Base-by-base conservation (phyloP, 1,284 basidiomycete genomes). In the Fomitiporia mediterranea region DNA sequence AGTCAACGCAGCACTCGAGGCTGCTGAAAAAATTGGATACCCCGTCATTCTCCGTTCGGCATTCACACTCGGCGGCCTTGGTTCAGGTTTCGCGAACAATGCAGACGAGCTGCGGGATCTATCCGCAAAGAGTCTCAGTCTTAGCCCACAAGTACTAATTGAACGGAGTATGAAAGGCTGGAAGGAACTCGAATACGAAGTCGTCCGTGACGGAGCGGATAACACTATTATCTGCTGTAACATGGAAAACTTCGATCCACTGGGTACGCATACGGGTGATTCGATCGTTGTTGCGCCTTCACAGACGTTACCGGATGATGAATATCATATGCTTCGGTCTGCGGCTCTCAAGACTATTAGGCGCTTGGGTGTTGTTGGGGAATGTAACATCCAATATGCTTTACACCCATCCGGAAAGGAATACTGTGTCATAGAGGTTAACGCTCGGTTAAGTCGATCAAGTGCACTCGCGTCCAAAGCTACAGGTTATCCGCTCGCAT, bases 101-200 rank as follows among this genome's bases (percentile, higher is more conserved):
- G 81, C 94, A 28, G 92, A 98, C 62, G 96, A 99, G 76, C 77
- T 99, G 56, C 88, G 94, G 57, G 95, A 99, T 72, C 79, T 99
- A 21, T 84, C 93, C 53, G 95, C 97, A 37, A 95, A 91, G 72
- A 87, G 89, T 68, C 82, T 99, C 59, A 88, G 86, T 69, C 79
- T 98, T 35, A 91, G 87, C 65, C 97, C 97, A 48, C 97, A 99
- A 72, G 93, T 99, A 48, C 81, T 99, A 56, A 95, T 99, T 64
- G 97, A 99, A 73, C 91, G 94, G 64, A 94, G 91, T 66, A 91
- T 99, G 85, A 98, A 98, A 74, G 97, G 97, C 46, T 99, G 97
- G 97, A 99, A 99, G 71, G 97, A 99, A 76, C 82, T 98, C 64
- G 97, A 99, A 74, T 99, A 99, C 68, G 97, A 99, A 72, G 97